These are phyloP conservation scores for Pseudonitzschia delicatissima DNA, from an alignment of 108 stramenopile species.

Conservation along the genomic window DNA sequence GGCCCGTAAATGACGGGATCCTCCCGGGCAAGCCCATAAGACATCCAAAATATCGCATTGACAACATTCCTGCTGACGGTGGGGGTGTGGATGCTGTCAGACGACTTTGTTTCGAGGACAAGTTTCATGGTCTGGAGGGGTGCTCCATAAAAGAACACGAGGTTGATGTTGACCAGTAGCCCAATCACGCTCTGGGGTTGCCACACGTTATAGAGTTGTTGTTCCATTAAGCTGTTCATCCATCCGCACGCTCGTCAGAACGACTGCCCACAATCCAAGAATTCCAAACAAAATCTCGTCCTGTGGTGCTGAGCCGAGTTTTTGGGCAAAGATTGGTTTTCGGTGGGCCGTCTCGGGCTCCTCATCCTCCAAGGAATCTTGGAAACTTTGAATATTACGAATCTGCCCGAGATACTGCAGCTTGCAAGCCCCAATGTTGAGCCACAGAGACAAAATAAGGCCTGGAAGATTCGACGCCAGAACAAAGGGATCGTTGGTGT, in stretches of 20 bases:
- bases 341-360: neutral
- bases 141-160: conserved; percentile 72
- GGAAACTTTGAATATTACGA: neutral
- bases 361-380: neutral
- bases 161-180: conserved; percentile 61
- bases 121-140: conserved; percentile 59
- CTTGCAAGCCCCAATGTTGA: conserved; percentile 64
- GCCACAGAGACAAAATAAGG: conserved; percentile 50
- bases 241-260: neutral
- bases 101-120: conserved; percentile 40
- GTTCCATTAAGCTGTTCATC: neutral
- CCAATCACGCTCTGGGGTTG: conserved; percentile 37
- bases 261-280: neutral
- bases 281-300: neutral
- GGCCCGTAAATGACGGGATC: conserved; percentile 32
- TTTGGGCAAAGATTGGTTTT: too few relatives aligned
- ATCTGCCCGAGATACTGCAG: conserved; percentile 43
- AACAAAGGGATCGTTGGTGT: conserved; percentile 47
- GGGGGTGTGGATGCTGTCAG: conserved; percentile 33
- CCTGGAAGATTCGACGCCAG: conserved; percentile 61
- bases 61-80: conserved; percentile 27
- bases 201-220: neutral
- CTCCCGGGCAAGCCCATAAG: conserved; percentile 28
- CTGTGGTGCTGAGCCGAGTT: too few relatives aligned
- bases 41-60: conserved; percentile 34